phyloP scores from a whole-genome alignment of 805 yeast species.

The Yarrowia sp. region DNA sequence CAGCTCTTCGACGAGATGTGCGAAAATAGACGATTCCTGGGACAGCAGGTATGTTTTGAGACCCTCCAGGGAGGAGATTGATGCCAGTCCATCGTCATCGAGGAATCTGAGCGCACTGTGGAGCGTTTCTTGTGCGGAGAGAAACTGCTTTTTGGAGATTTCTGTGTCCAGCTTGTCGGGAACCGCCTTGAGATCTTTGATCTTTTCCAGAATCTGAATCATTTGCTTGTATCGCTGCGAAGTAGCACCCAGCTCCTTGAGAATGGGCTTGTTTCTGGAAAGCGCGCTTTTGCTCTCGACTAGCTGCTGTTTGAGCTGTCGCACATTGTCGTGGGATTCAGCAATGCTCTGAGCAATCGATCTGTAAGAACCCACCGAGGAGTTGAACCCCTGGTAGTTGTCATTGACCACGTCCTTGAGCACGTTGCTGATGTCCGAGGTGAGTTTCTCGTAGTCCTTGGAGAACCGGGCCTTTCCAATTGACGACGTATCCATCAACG shows the following conservation, averaged over 20 bases:
- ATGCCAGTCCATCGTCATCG: constrained; percentile 47
- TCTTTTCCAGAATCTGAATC: constrained; percentile 71
- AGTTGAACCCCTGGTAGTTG: constrained; percentile 81
- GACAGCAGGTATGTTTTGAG: constrained; percentile 48
- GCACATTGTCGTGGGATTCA: constrained; percentile 67
- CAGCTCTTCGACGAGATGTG: constrained; percentile 77
- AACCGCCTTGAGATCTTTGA: constrained; percentile 64
- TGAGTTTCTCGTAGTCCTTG: constrained; percentile 68
- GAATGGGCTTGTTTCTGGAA: constrained; percentile 60
- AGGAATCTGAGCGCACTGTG: constrained; percentile 52
- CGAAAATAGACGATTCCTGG: constrained; percentile 61
- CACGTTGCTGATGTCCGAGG: constrained; percentile 61
- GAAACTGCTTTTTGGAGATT: constrained; percentile 73
- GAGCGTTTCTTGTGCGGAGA: constrained; percentile 66
- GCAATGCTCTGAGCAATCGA: constrained; percentile 67
- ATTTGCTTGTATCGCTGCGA: constrained; percentile 69
- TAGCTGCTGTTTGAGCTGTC: constrained; percentile 58
- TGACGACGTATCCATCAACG: constrained; percentile 82
- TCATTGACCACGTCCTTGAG: constrained; percentile 75
- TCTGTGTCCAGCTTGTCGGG: constrained; percentile 70
- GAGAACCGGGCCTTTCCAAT: constrained; percentile 85
- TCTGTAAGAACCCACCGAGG: constrained; percentile 83
- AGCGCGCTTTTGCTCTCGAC: constrained; percentile 59
- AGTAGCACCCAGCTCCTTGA: constrained; percentile 69
- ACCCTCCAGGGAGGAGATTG: constrained; percentile 48